A percentile compares a stretch with the other conserved stretches of the same genome.
phyloP scores from a whole-genome alignment of 108 stramenopile species.

The Fragilariopsis cylindrus region DNA sequence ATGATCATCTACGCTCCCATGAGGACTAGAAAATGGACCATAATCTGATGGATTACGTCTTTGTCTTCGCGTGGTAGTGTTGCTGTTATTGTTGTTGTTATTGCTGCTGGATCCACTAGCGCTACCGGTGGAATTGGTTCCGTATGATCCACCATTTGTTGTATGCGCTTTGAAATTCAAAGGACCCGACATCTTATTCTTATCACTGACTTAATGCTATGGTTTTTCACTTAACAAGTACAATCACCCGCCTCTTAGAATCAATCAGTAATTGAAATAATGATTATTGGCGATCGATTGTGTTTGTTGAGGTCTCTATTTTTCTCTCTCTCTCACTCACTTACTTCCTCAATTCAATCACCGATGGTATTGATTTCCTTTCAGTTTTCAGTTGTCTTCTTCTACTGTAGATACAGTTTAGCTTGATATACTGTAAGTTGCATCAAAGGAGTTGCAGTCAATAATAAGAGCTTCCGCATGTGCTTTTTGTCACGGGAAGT shows the following conservation, averaged over 20 bases:
- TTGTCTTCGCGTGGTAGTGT: slow-evolving; percentile 1
- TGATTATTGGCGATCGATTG: not conserved
- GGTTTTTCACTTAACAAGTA: not conserved
- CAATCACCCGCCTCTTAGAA: not conserved
- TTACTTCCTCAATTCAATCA: too few relatives aligned
- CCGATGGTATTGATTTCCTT: too few relatives aligned
- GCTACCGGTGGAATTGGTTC: slow-evolving; percentile 10
- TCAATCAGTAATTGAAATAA: not conserved
- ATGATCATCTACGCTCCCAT: slow-evolving; percentile 8
- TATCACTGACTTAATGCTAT: not conserved
- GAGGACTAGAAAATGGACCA: slow-evolving; percentile 16
- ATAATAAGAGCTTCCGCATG: too few relatives aligned
- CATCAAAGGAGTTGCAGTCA: too few relatives aligned
- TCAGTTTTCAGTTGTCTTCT: too few relatives aligned
- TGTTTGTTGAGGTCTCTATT: not conserved
- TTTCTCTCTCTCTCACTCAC: too few relatives aligned
- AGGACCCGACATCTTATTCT: slow-evolving; percentile 17
- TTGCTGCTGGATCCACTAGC: not conserved
- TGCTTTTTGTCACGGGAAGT: too few relatives aligned
- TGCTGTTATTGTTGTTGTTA: not conserved
- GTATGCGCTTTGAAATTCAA: slow-evolving; percentile 13
- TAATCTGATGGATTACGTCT: slow-evolving; percentile 9
- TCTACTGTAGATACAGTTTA: too few relatives aligned
- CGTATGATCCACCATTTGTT: slow-evolving; percentile 3
- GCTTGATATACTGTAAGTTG: too few relatives aligned